Percentiles rank a stretch among this genome's conserved stretches.
phyloP scores from a whole-genome alignment of 768 basidiomycete species.

The Amanita rimosa region DNA sequence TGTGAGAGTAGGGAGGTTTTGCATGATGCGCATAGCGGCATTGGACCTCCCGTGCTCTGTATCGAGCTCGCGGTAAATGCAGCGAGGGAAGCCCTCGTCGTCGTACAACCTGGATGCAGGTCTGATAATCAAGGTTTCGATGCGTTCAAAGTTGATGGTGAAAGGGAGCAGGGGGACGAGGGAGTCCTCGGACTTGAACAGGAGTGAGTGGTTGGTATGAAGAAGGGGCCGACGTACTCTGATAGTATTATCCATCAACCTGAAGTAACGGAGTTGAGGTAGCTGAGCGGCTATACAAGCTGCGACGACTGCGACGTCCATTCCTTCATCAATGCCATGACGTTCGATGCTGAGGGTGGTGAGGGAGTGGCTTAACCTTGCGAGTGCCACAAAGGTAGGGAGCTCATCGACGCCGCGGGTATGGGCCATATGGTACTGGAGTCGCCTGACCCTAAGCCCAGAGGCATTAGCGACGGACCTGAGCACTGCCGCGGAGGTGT shows the following conservation, averaged over 20 bases:
- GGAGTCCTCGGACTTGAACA: constrained; percentile 8
- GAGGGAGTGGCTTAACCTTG: constrained; percentile 8
- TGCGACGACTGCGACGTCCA: constrained; percentile 12
- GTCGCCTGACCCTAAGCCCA: constrained; percentile 9
- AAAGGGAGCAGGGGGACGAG: constrained; percentile 11
- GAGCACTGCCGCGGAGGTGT: constrained; percentile 10
- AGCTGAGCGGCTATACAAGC: constrained; percentile 12
- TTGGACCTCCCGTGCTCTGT: not conserved
- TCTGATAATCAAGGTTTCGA: constrained; percentile 13
- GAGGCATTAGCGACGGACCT: constrained; percentile 10
- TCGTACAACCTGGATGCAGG: constrained; percentile 8
- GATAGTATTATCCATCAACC: constrained; percentile 13
- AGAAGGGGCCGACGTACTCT: constrained; percentile 9
- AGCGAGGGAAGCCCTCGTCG: constrained; percentile 3
- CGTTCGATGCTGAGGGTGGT: constrained; percentile 13
- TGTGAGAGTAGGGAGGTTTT: constrained; percentile 5
- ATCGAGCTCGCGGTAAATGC: constrained; percentile 5
- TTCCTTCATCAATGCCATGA: constrained; percentile 6
- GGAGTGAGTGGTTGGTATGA: not conserved
- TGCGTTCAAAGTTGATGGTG: constrained; percentile 8
- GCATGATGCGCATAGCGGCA: constrained; percentile 3
- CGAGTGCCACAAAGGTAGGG: constrained; percentile 12
- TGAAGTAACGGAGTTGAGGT: constrained; percentile 14
- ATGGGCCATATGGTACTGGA: constrained; percentile 11
- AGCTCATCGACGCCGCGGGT: constrained; percentile 12